A percentile compares a stretch with the other conserved stretches of the same genome.
phyloP scores from a whole-genome alignment of 805 yeast genomes.

The Sugiyamaella valdiviana region DNA sequence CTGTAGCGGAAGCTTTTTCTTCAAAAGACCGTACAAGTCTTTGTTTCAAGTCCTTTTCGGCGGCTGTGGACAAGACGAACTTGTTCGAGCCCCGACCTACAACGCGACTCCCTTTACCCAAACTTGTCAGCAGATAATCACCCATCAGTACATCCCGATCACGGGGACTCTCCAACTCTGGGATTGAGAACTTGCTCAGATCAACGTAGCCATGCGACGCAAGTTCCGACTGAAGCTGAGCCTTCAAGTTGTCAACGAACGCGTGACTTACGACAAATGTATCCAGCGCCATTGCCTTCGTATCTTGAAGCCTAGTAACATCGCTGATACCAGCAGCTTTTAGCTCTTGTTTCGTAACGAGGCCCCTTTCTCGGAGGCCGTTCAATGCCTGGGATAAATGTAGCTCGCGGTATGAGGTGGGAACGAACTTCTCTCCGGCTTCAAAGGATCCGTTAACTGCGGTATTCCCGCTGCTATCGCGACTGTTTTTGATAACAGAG shows the following conservation, averaged over 20 bases:
- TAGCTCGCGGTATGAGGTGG: slow-evolving; percentile 2
- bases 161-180: not conserved
- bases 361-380: not conserved
- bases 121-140: not conserved
- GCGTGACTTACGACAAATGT: slow-evolving; percentile 4
- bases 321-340: slow-evolving; percentile 4
- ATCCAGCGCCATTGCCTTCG: not conserved
- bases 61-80: slow-evolving; percentile 2
- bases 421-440: slow-evolving; percentile 4
- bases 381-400: not conserved
- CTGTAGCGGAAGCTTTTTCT: not conserved
- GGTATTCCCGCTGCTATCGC: not conserved
- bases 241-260: not conserved
- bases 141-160: not conserved
- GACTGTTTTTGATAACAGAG: not conserved
- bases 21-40: not conserved
- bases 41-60: not conserved
- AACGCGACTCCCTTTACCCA: not conserved
- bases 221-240: not conserved
- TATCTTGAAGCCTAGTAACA: not conserved
- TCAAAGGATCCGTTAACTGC: slow-evolving; percentile 5
- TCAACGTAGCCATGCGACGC: slow-evolving; percentile 9
- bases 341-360: not conserved
- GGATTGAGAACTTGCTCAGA: not conserved
- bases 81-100: not conserved